Conservation (phyloP, 1,284 basidiomycete genomes). For the Fomitopsis palustris region DNA sequence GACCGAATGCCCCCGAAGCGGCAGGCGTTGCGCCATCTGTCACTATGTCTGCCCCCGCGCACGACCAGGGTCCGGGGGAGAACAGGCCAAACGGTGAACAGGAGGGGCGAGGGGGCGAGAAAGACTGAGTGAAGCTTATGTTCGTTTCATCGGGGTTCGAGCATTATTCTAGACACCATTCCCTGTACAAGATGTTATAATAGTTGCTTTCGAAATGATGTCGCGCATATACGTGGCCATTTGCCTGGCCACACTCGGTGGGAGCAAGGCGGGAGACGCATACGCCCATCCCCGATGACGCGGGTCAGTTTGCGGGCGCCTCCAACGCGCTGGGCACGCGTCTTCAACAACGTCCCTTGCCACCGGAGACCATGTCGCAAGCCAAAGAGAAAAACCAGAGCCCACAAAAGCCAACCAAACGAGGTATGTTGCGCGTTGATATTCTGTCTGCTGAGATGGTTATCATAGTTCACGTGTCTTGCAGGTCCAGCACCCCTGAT, state of each 20-base stretch:
- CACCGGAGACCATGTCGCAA: not conserved
- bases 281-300: too few relatives aligned
- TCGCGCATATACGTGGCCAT: not conserved
- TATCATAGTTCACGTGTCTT: not conserved
- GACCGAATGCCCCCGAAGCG: not conserved
- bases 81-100: conserved; percentile 9
- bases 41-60: not conserved
- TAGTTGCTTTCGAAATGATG: not conserved
- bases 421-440: not conserved
- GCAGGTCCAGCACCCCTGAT: conserved; percentile 24
- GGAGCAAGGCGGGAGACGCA: too few relatives aligned
- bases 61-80: not conserved
- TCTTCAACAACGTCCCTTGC: too few relatives aligned
- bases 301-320: not conserved
- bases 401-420: not conserved
- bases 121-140: not conserved
- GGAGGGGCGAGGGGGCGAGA: conserved; percentile 3
- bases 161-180: not conserved
- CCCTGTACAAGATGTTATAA: not conserved
- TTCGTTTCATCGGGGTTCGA: not conserved
- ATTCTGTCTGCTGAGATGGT: not conserved
- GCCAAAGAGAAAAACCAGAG: not conserved
- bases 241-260: not conserved
- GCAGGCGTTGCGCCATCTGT: conserved; percentile 1
- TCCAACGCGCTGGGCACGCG: not conserved